phyloP scores from a whole-genome alignment of 176 grass and related monocot species.

The Urochloa ruziziensis region DNA sequence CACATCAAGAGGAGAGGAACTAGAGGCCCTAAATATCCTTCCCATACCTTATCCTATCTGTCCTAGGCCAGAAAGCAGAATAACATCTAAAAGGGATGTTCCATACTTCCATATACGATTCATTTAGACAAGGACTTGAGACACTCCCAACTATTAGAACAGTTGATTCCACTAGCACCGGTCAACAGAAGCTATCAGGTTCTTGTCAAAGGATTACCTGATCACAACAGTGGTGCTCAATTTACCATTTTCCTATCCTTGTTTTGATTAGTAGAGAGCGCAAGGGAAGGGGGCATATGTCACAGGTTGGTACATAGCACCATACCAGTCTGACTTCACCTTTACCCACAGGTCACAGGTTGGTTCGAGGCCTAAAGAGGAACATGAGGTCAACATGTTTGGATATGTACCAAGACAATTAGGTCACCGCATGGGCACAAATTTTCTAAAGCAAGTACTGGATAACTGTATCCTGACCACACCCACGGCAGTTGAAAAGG shows the following conservation, averaged over 20 bases:
- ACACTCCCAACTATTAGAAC: slow-evolving; percentile 19
- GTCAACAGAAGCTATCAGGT: slow-evolving; percentile 1
- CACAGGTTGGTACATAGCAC: slow-evolving; percentile 8
- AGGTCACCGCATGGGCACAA: slow-evolving; percentile 30
- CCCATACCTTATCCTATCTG: slow-evolving; percentile 28
- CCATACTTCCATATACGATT: slow-evolving; percentile 27
- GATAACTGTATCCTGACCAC: slow-evolving; percentile 41
- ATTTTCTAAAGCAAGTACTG: slow-evolving; percentile 1
- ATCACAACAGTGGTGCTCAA: not conserved
- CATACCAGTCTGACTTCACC: slow-evolving; percentile 16
- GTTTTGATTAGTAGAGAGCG: slow-evolving; percentile 2
- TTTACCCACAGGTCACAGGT: slow-evolving; percentile 9
- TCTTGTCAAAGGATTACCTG: not conserved
- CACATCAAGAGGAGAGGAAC: slow-evolving; percentile 3
- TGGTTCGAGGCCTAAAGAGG: slow-evolving; percentile 19
- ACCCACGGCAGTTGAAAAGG: slow-evolving; percentile 29
- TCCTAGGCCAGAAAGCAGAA: slow-evolving; percentile 4
- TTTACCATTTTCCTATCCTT: not conserved
- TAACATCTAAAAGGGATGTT: slow-evolving; percentile 5
- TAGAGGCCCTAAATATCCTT: slow-evolving; percentile 21
- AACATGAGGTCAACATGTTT: slow-evolving; percentile 32
- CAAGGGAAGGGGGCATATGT: not conserved
- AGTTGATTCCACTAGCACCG: slow-evolving; percentile 21
- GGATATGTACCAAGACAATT: slow-evolving; percentile 31
- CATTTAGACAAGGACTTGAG: slow-evolving; percentile 22